Conservation (phyloP, 2,329 filamentous ascomycete species). For the Fusarium sp. region DNA sequence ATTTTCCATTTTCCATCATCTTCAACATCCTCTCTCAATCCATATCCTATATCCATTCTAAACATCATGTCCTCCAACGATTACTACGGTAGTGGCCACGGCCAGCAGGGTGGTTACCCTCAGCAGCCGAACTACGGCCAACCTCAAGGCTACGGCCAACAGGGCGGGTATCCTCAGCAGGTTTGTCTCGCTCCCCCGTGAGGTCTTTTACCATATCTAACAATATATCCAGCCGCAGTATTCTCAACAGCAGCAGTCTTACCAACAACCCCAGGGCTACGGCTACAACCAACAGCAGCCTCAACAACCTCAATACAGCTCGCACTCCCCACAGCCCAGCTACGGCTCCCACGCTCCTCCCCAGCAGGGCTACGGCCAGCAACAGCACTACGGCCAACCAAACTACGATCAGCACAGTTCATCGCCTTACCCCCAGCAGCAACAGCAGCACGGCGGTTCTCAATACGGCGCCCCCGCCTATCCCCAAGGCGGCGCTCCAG, state of each 20-base stretch:
- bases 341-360: conserved; percentile 46
- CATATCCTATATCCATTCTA: background rate
- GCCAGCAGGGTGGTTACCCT: conserved; percentile 45
- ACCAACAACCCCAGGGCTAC: conserved; percentile 38
- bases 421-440: conserved; percentile 37
- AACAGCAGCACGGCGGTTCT: conserved; percentile 42
- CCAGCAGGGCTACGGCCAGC: conserved; percentile 43
- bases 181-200: conserved; percentile 31
- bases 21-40: background rate
- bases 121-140: conserved; percentile 44
- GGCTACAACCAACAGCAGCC: conserved; percentile 44
- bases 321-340: conserved; percentile 46
- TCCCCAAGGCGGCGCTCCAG: conserved; percentile 45
- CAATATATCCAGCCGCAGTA: conserved; percentile 42
- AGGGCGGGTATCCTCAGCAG: conserved; percentile 46
- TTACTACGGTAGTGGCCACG: conserved; percentile 54
- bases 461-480: conserved; percentile 43
- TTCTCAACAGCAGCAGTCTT: conserved; percentile 33
- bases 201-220: conserved; percentile 1
- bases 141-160: conserved; percentile 37
- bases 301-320: conserved; percentile 42
- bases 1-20: background rate
- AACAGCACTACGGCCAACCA: conserved; percentile 37
- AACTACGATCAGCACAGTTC: conserved; percentile 39
- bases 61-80: conserved; percentile 55